phyloP scores from a whole-genome alignment of 257 asterid genomes.

The Solanum rostratum region DNA sequence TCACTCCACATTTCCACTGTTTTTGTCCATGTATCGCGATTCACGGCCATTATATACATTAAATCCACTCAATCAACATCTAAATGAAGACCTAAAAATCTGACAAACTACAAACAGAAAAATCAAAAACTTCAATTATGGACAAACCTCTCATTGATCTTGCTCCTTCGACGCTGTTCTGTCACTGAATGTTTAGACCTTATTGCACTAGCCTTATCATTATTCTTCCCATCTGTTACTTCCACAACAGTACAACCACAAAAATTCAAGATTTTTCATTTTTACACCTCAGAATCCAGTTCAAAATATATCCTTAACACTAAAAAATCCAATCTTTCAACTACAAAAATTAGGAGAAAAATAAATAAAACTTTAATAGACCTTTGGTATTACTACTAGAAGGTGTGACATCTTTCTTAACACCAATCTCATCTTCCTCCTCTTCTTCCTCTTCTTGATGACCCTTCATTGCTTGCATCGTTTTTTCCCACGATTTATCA shows the following conservation, averaged over 20 bases:
- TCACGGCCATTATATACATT: neutral
- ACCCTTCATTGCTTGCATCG: slow-evolving; percentile 61
- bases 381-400: slow-evolving; percentile 51
- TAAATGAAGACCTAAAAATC: neutral
- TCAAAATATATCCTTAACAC: neutral
- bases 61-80: neutral
- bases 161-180: slow-evolving; percentile 30
- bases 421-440: slow-evolving; percentile 52
- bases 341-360: neutral
- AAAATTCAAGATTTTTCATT: neutral
- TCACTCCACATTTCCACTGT: neutral
- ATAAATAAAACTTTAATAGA: neutral
- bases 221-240: slow-evolving; percentile 24
- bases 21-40: neutral
- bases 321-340: neutral
- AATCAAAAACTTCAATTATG: neutral
- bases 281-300: neutral
- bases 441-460: slow-evolving; percentile 70
- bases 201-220: slow-evolving; percentile 24
- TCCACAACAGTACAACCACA: neutral
- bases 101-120: neutral
- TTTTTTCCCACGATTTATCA: slow-evolving; percentile 12
- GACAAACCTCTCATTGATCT: slow-evolving; percentile 29
- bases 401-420: slow-evolving; percentile 41
- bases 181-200: slow-evolving; percentile 37